Evolutionary conservation across 805 yeast species (phyloP), one percentile per base, ranked within the genome.

Genomic region (Metschnikowia drakensbergensis): DNA sequence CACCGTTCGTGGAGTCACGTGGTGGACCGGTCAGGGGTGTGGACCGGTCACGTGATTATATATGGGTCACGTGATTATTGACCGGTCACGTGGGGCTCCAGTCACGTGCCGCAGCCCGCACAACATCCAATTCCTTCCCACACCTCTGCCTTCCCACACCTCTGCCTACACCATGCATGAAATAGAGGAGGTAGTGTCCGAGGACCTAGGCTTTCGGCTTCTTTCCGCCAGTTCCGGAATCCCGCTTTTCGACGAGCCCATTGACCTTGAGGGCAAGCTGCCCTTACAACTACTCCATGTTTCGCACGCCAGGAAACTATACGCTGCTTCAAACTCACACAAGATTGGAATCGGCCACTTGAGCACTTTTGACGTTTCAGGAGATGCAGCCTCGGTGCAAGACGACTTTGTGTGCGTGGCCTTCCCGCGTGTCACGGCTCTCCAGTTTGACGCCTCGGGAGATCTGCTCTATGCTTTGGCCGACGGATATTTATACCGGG

Each of bases 121-220:
- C 11, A 25, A 11, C 29, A 25, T 23, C 13, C 29, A 36, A 36
- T 13, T 36, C 17, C 8, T 36, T 36, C 13, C n/a, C 17, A 17
- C 17, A 17, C 17, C 9, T 10, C 17, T 5, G 10, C n/a, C 27
- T 4, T 30, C 10, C 28, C n/a, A 7, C 22, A 22, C 13, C 36
- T 11, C 32, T 23, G 13, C 25, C 11, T 8, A 33, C 36, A 7
- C 23, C 43, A 40, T 46, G 27, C 42, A 34, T 23, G 58, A 54
- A 30, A 44, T 54, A 5, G 54, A 50, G 27, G 59, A 56, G 45
- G 30, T 38, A 5, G 41, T 58, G 5, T 67, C 76, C 4, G 76
- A 73, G 49, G 76, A 73, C 53, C 66, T 72, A 50, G 80, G 80
- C 5, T 77, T 75, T 63, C 74, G 70, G 31, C 55, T 75, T 17